Base-by-base conservation (phyloP, 176 grass and related monocot species). In the Zoysia pacifica region DNA sequence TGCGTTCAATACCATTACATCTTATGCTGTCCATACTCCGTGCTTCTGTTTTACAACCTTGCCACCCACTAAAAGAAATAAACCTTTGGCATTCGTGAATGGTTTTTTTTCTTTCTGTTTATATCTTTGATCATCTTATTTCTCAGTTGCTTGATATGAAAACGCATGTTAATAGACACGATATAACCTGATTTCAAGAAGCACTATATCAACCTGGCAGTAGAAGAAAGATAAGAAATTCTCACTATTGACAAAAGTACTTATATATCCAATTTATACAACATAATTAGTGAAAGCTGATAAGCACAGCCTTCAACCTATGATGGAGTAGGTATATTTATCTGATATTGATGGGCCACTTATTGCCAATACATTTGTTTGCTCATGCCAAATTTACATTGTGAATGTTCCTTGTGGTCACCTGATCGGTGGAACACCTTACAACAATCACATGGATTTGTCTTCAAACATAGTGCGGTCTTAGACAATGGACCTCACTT, bases 1-100 rank as follows among this genome's bases (percentile, higher is more conserved):
- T 99, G 90, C 47, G 43, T 83, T 82, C 54, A 35, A 46, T 67
- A 73, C 53, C 52, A 18, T 67, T 55, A 73, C 16, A 18, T 55
- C 7, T 14, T 14, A 40, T 76, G 18, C 28, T 51, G 41, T 60
- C 60, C 50, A 19, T 65, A 4, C 13, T 77, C 60, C 50, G 15
- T 65, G 6, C 13, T 77, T 72, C 18, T 66, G 51, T 81, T 72
- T 76, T 65, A 66, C 58, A 7, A 77, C 40, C 16, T 69, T 60
- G 16, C 13, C 44, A 2, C 44, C 6, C 65, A 67, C 11, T 60
- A 51, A 42, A 65, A 75, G 65, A 13, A 12, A 16, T 6, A 2
- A 70, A 12, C 7, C 40, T 65, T 70, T 63, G 43, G 4, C 9
- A 65, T 16, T 76, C 40, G 44, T 6, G 42, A 44, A 67, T 72